Percentiles rank a stretch among this genome's conserved stretches.
These are phyloP conservation scores for Hibiscus tridactylites DNA, from an alignment of 345 rosid genomes.

Conservation along the genomic window DNA sequence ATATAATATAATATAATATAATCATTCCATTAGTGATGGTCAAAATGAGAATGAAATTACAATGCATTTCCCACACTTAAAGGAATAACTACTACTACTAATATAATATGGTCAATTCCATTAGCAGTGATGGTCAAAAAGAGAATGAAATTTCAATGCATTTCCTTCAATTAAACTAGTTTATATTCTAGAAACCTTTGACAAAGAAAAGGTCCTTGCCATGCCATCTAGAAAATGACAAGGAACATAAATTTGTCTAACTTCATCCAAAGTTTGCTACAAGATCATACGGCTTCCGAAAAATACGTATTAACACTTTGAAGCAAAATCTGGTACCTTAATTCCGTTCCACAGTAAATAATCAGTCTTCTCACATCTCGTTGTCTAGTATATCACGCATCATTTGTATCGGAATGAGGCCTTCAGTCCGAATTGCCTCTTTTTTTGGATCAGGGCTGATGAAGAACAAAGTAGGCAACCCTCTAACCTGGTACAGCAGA, in stretches of 20 bases:
- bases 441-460: conserved; percentile 82
- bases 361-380: conserved; percentile 45
- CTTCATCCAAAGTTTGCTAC: not conserved
- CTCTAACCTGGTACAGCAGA: conserved; percentile 57
- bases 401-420: conserved; percentile 80
- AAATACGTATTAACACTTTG: not conserved
- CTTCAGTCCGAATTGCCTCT: conserved; percentile 87
- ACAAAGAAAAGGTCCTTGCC: not conserved
- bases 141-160: not conserved
- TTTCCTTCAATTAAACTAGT: not conserved
- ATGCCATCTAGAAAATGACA: not conserved
- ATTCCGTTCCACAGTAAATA: not conserved
- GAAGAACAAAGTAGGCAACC: conserved; percentile 78
- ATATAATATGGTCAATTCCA: not conserved
- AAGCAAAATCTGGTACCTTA: conserved; percentile 4
- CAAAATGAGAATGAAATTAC: too few relatives aligned
- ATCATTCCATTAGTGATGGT: too few relatives aligned
- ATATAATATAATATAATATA: too few relatives aligned
- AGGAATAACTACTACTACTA: not conserved
- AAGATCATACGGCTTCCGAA: not conserved
- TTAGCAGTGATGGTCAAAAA: not conserved
- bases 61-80: too few relatives aligned
- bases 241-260: not conserved
- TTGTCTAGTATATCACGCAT: conserved; percentile 82
- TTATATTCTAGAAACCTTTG: not conserved